phyloP scores from a whole-genome alignment of 176 grass and related monocot species.

The Cenchrus americanus region DNA sequence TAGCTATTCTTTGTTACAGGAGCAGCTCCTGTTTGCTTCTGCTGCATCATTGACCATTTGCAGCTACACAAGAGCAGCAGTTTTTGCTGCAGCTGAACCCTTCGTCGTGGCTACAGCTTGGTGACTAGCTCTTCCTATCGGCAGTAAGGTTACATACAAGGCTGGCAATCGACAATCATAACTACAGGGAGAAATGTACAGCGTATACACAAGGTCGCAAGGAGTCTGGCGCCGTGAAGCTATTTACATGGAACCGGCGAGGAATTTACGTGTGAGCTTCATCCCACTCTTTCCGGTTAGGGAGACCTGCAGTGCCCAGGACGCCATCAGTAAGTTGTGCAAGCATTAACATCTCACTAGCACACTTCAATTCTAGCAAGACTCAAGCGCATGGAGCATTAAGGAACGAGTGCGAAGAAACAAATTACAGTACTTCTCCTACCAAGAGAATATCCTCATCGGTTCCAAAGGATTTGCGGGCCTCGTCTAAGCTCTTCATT shows the following conservation, averaged over 20 bases:
- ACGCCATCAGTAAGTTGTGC: background rate
- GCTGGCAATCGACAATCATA: constrained; percentile 33
- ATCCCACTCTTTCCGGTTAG: constrained; percentile 59
- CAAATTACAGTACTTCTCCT: background rate
- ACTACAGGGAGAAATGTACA: constrained; percentile 56
- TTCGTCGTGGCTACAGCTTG: background rate
- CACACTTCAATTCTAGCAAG: background rate
- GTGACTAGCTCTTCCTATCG: constrained; percentile 33
- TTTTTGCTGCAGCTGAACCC: background rate
- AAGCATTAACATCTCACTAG: background rate
- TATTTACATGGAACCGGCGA: constrained; percentile 47
- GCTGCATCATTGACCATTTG: background rate
- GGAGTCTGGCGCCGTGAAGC: background rate
- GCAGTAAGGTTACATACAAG: constrained; percentile 40
- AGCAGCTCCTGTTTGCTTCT: background rate
- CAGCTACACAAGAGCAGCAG: background rate
- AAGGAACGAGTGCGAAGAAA: background rate
- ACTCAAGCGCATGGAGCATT: background rate
- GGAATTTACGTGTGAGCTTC: constrained; percentile 51
- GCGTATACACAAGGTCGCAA: constrained; percentile 37
- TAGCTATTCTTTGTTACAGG: background rate
- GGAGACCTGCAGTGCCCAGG: constrained; percentile 57
- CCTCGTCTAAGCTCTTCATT: constrained; percentile 83
- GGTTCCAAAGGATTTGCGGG: constrained; percentile 90
- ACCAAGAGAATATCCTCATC: constrained; percentile 99